Base-by-base conservation (phyloP, 2,329 filamentous ascomycete species). In the Apiospora saccharicola region DNA sequence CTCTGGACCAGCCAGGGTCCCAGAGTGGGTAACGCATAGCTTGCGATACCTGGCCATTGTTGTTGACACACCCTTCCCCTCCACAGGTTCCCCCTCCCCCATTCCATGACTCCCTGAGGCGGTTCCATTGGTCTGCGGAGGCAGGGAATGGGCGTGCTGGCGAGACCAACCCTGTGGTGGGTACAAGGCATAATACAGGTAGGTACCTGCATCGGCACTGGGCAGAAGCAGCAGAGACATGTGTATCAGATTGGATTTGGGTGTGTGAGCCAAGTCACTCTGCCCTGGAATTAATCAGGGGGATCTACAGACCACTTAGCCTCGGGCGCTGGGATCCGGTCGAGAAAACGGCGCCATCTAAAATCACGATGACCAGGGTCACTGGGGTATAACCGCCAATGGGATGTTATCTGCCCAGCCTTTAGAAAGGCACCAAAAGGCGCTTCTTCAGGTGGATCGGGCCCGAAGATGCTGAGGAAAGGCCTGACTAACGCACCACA, bases 221-320 rank as follows among this genome's bases (percentile, higher is more conserved):
- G 26, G 26, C 26, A 46, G 44, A 69, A 37, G 10, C 44, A 49
- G 13, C 30, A 64, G 57, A 64, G 57, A 64, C 57, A 64, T 41
- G 57, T 64, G 57, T 64, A 14, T 64, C 57, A 64, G 57, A 22
- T 19, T 19, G 19, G 5, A 64, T n/a, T n/a, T 41, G 57, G 57
- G 57, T 41, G 57, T 41, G 34, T n/a, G 57, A 64, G 57, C 57
- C 57, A 64, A 10, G 57, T 41, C 57, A 41, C 57, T 41, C 41
- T 41, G 44, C 12, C 67, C 26, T 49, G 67, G 67, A 69, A 69
- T 49, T 69, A 49, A 49, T 69, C 67, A 69, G 67, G 67, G 67
- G 67, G 67, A 49, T 49, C 67, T 34, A 49, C 67, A 14, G 44
- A n/a, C 67, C 10, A 49, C 44, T 37, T 69, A 69, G 67, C 47